Percentiles rank a stretch among this genome's conserved stretches.
Conservation (phyloP, 208 protist genomes). For the Balamuthia mandrillaris region DNA sequence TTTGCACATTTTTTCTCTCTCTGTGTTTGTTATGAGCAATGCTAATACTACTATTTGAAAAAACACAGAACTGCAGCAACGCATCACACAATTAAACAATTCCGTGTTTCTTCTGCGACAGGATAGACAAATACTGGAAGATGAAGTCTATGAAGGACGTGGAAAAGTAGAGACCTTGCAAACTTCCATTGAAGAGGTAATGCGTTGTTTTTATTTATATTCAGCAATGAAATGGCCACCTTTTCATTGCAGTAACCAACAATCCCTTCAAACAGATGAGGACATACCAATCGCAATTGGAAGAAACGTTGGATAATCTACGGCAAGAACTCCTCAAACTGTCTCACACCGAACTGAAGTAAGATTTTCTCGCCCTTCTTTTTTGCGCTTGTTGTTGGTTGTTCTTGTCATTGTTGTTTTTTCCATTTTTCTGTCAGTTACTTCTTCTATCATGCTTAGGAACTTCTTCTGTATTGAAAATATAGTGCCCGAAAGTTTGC, state of each 20-base stretch:
- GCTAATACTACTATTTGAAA: too few species aligned
- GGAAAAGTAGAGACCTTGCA: background rate
- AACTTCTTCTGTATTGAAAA: too few species aligned
- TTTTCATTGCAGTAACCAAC: too few species aligned
- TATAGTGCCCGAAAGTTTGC: slow-evolving; percentile 12
- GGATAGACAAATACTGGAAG: background rate
- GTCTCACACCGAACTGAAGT: background rate
- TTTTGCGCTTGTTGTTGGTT: background rate
- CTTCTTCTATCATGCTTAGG: background rate
- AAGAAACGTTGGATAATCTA: background rate
- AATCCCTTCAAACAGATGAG: background rate
- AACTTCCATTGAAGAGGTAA: too few species aligned
- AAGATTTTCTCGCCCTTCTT: background rate
- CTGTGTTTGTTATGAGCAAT: too few species aligned
- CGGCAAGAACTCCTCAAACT: background rate
- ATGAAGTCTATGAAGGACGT: background rate
- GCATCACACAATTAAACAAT: background rate
- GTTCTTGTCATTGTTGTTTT: background rate
- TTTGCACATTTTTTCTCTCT: too few species aligned
- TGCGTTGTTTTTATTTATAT: too few species aligned
- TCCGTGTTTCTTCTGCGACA: background rate
- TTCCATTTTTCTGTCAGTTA: background rate
- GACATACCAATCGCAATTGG: background rate
- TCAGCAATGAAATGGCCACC: too few species aligned
- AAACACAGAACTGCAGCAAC: slow-evolving; percentile 1